Conservation (phyloP, 2,329 filamentous ascomycete genomes). For the Aspergillus proliferans region DNA sequence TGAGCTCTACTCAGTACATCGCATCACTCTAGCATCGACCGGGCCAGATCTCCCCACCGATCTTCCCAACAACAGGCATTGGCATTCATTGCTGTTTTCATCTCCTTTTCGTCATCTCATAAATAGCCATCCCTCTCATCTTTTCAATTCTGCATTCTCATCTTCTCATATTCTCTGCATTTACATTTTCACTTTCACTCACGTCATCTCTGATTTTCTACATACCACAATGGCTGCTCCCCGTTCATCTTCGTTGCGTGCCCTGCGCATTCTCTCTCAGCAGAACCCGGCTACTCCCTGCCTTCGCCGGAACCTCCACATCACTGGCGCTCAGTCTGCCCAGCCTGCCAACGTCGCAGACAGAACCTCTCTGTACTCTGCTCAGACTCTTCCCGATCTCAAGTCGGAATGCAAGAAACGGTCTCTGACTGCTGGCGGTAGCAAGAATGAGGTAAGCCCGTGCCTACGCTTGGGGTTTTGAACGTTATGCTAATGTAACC, state of each 20-base stretch:
- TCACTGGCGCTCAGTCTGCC: conserved; percentile 55
- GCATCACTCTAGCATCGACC: not conserved
- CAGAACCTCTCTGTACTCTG: conserved; percentile 46
- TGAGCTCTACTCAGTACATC: not conserved
- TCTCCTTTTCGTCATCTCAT: not conserved
- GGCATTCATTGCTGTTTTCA: not conserved
- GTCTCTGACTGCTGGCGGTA: conserved; percentile 41
- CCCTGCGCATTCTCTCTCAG: conserved; percentile 38
- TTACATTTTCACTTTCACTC: conserved; percentile 1
- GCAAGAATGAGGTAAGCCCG: conserved; percentile 43
- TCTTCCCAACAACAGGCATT: not conserved
- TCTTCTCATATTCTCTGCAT: not conserved
- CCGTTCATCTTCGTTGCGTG: conserved; percentile 40
- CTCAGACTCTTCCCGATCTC: conserved; percentile 47
- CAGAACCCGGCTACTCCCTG: conserved; percentile 27
- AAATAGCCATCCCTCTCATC: not conserved
- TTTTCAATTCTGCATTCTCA: not conserved
- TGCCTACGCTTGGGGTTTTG: not conserved
- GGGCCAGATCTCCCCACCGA: not conserved
- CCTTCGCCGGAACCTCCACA: conserved; percentile 49
- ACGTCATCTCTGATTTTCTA: not conserved
- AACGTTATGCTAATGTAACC: conserved; percentile 4
- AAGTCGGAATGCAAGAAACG: conserved; percentile 47
- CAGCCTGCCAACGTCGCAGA: conserved; percentile 46
- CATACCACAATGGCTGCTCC: conserved; percentile 37